Evolutionary conservation across 352 stramenopile genomes (phyloP).

Genomic region (Globisporangium spinosum): DNA sequence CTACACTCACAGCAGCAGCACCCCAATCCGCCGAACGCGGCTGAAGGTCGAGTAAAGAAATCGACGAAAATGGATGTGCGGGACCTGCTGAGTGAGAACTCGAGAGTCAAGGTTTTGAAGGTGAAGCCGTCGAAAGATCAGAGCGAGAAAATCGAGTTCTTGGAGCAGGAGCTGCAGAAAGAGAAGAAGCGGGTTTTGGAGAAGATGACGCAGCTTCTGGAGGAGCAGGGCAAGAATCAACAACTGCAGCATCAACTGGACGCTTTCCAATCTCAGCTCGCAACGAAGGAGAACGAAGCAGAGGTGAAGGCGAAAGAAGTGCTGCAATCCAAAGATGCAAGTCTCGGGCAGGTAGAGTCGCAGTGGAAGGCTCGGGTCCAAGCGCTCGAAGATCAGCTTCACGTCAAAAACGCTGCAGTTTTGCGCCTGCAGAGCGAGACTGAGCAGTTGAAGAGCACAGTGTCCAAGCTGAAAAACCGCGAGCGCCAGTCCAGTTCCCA

Average conservation of each 20-base stretch:
- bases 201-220: conserved; percentile 63
- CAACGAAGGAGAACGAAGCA: conserved; percentile 24
- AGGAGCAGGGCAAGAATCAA: conserved; percentile 65
- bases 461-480: conserved; percentile 25
- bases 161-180: conserved; percentile 53
- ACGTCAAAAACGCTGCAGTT: conserved; percentile 30
- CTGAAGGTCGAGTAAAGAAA: neutral
- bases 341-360: conserved; percentile 20
- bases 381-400: conserved; percentile 30
- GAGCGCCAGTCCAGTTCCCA: conserved; percentile 12
- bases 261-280: conserved; percentile 32
- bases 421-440: conserved; percentile 36
- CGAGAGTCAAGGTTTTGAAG: conserved; percentile 1
- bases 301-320: conserved; percentile 18
- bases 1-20: neutral
- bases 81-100: conserved; percentile 16
- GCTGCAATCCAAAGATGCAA: conserved; percentile 23
- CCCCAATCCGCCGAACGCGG: neutral
- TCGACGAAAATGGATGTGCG: conserved; percentile 18
- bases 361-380: conserved; percentile 25
- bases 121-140: neutral
- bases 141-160: conserved; percentile 7
- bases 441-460: conserved; percentile 24
- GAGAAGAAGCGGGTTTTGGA: conserved; percentile 69
- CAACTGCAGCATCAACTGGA: conserved; percentile 44